Evolutionary conservation across 2,329 filamentous ascomycete genomes (phyloP), one percentile per base, ranked within the genome.

Genomic region (Incumbomyces lentus): DNA sequence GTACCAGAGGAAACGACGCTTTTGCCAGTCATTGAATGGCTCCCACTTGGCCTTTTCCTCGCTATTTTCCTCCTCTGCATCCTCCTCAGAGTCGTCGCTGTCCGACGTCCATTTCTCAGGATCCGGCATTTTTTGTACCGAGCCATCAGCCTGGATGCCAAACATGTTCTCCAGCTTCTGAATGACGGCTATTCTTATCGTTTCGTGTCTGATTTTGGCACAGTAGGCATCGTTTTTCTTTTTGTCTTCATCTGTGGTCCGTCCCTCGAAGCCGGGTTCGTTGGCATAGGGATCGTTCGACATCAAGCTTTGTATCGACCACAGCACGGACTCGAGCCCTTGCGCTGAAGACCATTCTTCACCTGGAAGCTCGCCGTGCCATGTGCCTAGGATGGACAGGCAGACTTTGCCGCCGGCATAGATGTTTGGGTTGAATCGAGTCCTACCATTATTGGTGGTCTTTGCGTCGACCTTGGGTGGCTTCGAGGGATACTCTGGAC

Each of bases 311-410:
- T 98, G 92, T 48, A 98, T 95, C 4, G 90, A 96, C 44, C 96
- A 78, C 40, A 98, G 67, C 40, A 96, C 86, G 1, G 90, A 96
- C 63, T 96, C 92, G 1, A 98, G 72, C 6, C 92, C 90, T 63
- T 96, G 92, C 1, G 90, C 92, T 13, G 89, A 88, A 13, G 89
- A 95, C 92, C 92, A 98, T 63, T 95, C 82, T 64, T 96, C 92
- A 46, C 89, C 87, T 13, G 79, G 76, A 17, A 46, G 50, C 60
- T 95, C 84, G 22, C 89, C 89, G 41, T 84, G 78, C 92, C 92
- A 98, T 62, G 92, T 98, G 83, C 88, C 87, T 32, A 94, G 70
- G 58, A 94, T 94, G 6, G 87, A 94, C 79, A 98, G 66, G 69
- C 92, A 98, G 47, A 98, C 89, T 67, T 90, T 93, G 40, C 92